Percentiles rank a stretch among this genome's conserved stretches.
Evolutionary conservation across 2,329 filamentous ascomycete species (phyloP).

Genomic region (Leptodontidium sp.): DNA sequence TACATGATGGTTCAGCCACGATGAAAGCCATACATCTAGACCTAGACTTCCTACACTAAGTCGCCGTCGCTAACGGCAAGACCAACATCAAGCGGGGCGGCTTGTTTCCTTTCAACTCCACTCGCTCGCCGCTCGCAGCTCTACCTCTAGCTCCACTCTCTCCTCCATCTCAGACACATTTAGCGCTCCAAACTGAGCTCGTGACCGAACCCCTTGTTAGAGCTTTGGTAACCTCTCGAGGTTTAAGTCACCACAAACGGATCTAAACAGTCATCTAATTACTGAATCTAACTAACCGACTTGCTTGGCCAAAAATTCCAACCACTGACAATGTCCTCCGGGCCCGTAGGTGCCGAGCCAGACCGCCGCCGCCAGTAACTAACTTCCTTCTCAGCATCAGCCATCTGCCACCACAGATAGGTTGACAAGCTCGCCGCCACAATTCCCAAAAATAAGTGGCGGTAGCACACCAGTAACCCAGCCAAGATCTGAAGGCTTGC

Average conservation of each 20-base stretch:
- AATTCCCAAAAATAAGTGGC: not conserved
- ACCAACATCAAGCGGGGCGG: too few species aligned
- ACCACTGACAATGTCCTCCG: slow-evolving; percentile 20
- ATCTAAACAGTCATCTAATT: not conserved
- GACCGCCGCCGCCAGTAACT: not conserved
- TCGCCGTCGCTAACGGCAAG: too few species aligned
- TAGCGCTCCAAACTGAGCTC: slow-evolving; percentile 37
- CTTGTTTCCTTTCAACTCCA: too few species aligned
- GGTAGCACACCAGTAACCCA: not conserved
- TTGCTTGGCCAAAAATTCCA: not conserved
- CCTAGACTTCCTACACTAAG: not conserved
- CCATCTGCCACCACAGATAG: not conserved
- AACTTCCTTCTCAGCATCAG: too few species aligned
- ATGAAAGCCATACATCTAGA: slow-evolving; percentile 22
- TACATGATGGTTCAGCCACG: slow-evolving; percentile 31
- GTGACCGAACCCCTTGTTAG: slow-evolving; percentile 35
- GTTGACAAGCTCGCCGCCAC: slow-evolving; percentile 5
- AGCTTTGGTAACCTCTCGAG: not conserved
- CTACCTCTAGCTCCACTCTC: slow-evolving; percentile 4
- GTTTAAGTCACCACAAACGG: not conserved
- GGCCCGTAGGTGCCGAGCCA: slow-evolving; percentile 9
- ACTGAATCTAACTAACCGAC: not conserved
- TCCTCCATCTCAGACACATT: slow-evolving; percentile 31
- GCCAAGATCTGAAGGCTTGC: slow-evolving; percentile 11
- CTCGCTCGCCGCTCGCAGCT: too few species aligned